phyloP scores from a whole-genome alignment of 2,329 filamentous ascomycete genomes.

The Claviceps sp. region DNA sequence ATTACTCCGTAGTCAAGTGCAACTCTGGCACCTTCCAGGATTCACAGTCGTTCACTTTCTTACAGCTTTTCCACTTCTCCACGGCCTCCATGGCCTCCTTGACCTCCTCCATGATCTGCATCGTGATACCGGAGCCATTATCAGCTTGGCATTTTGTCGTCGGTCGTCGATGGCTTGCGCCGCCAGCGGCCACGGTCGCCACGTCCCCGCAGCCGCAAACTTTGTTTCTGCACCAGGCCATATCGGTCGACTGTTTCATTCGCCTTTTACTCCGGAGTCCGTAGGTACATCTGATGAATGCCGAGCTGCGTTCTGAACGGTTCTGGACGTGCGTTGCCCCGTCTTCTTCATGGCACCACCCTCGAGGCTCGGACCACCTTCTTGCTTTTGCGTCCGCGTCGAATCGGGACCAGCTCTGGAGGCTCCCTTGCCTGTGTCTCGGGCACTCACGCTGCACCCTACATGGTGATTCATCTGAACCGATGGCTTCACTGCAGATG shows the following conservation, averaged over 20 bases:
- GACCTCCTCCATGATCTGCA: background rate
- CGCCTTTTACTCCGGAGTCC: background rate
- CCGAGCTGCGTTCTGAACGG: background rate
- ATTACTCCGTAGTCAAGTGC: background rate
- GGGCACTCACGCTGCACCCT: conserved; percentile 1
- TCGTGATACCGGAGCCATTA: background rate
- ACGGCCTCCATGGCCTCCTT: background rate
- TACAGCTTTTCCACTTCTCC: too few species aligned
- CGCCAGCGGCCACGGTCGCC: background rate
- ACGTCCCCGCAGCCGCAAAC: background rate
- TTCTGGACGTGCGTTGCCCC: background rate
- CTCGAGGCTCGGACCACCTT: background rate
- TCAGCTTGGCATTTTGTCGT: background rate
- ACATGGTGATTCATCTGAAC: background rate
- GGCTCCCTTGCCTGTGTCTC: conserved; percentile 4
- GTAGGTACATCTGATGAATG: too few species aligned
- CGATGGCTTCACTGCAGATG: background rate
- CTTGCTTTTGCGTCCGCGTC: conserved; percentile 3
- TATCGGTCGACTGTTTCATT: background rate
- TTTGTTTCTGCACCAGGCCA: background rate
- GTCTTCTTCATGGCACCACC: background rate
- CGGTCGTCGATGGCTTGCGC: background rate
- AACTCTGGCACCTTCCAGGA: background rate
- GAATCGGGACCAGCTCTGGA: background rate
- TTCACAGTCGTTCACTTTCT: too few species aligned